Conservation (phyloP, 495 filamentous ascomycete genomes). For the Tuber melanosporum region DNA sequence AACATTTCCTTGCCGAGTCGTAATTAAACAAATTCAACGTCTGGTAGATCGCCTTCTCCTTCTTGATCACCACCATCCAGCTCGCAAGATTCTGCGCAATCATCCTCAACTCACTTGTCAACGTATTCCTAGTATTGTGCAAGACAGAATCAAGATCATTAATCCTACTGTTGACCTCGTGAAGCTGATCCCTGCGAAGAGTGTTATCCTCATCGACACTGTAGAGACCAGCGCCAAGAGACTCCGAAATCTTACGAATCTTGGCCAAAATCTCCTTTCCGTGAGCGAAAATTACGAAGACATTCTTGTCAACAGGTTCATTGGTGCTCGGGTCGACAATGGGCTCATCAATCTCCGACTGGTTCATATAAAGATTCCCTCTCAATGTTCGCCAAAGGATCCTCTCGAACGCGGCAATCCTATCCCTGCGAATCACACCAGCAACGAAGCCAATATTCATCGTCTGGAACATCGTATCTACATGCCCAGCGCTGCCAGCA, state of each 20-base stretch:
- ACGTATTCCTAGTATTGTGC: constrained; percentile 89
- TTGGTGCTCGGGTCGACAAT: constrained; percentile 87
- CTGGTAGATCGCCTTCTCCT: constrained; percentile 97
- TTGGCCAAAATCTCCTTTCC: constrained; percentile 96
- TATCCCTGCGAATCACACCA: constrained; percentile 87
- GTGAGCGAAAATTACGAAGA: constrained; percentile 98
- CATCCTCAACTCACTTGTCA: constrained; percentile 85
- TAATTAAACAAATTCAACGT: constrained; percentile 95
- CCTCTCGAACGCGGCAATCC: constrained; percentile 89
- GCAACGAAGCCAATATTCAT: constrained; percentile 94
- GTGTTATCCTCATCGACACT: constrained; percentile 96
- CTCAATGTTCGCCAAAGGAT: constrained; percentile 95
- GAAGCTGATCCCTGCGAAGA: constrained; percentile 84
- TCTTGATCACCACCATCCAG: constrained; percentile 95
- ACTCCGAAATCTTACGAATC: constrained; percentile 98
- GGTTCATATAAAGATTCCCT: constrained; percentile 99
- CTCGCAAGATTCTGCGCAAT: constrained; percentile 83
- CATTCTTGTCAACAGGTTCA: constrained; percentile 89
- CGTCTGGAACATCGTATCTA: constrained; percentile 61
- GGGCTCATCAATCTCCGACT: constrained; percentile 93
- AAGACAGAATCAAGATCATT: constrained; percentile 85
- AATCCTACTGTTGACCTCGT: constrained; percentile 89
- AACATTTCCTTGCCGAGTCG: constrained; percentile 86
- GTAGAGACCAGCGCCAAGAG: constrained; percentile 88
- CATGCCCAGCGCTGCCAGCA: constrained; percentile 21